Evolutionary conservation across 2,329 filamentous ascomycete genomes (phyloP).

Genomic region (Talaromyces atroroseus): DNA sequence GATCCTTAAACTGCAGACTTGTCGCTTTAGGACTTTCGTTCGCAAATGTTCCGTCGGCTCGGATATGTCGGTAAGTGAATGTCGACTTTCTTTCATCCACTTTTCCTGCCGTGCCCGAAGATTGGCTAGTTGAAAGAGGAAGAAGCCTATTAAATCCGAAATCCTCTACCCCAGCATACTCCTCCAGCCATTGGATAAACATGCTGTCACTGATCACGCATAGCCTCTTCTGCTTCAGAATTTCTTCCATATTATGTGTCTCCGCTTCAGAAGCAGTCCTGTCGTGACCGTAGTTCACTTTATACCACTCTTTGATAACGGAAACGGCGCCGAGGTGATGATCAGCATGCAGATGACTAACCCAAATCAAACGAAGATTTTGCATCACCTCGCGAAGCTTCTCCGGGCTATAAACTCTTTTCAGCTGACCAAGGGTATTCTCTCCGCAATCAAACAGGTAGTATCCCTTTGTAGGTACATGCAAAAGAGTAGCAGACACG

Average conservation of each 20-base stretch:
- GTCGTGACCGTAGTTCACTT: conserved; percentile 46
- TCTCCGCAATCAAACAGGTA: conserved; percentile 91
- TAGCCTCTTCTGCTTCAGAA: conserved; percentile 44
- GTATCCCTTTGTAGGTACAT: conserved; percentile 77
- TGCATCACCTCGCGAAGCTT: conserved; percentile 66
- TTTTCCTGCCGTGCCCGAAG: conserved; percentile 7
- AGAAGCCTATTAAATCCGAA: conserved; percentile 60
- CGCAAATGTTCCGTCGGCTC: conserved; percentile 23
- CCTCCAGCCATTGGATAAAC: conserved; percentile 71
- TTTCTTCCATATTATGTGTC: conserved; percentile 31
- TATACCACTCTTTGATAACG: conserved; percentile 76
- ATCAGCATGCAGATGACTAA: conserved; percentile 93
- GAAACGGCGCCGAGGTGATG: conserved; percentile 84
- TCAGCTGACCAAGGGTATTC: conserved; percentile 82
- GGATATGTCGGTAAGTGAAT: conserved; percentile 27
- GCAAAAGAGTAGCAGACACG: conserved; percentile 80
- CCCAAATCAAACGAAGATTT: conserved; percentile 78
- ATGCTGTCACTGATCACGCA: conserved; percentile 63
- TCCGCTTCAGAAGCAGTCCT: conserved; percentile 36
- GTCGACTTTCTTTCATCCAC: conserved; percentile 18
- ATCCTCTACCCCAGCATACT: conserved; percentile 74
- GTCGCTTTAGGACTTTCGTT: conserved; percentile 19
- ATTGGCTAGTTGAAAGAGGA: conserved; percentile 41
- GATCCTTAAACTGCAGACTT: conserved; percentile 23
- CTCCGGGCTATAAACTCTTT: conserved; percentile 62